Conservation (phyloP, 306 rosid genomes). For the Vicia villosa region DNA sequence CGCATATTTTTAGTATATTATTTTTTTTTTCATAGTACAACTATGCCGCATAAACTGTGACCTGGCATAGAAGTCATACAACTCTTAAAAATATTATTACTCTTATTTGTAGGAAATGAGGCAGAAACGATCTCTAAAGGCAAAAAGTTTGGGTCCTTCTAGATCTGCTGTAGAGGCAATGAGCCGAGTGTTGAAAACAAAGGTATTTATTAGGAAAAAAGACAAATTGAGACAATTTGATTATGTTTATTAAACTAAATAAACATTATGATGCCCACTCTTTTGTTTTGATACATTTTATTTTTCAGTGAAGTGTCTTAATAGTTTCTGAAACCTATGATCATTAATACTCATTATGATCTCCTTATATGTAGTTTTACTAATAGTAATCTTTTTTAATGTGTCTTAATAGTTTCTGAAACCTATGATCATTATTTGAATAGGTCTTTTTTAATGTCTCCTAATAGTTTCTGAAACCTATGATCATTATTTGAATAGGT, state of each 20-base stretch:
- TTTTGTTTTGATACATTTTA: neutral
- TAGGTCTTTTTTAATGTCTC: too few relatives aligned
- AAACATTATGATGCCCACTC: neutral
- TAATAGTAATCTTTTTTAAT: neutral
- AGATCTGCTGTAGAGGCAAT: slow-evolving; percentile 75
- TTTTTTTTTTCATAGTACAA: slow-evolving; percentile 12
- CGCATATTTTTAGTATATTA: neutral
- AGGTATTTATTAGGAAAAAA: slow-evolving; percentile 43
- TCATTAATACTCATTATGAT: neutral
- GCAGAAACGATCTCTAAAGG: slow-evolving; percentile 52
- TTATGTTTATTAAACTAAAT: neutral
- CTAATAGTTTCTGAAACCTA: too few relatives aligned
- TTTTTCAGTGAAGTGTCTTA: neutral
- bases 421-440: too few relatives aligned
- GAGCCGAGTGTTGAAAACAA: slow-evolving; percentile 59
- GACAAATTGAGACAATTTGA: neutral
- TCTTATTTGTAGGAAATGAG: slow-evolving; percentile 50
- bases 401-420: too few relatives aligned
- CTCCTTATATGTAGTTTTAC: neutral
- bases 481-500: too few relatives aligned
- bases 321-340: slow-evolving; percentile 21
- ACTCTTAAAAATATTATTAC: slow-evolving; percentile 4
- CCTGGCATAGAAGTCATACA: neutral
- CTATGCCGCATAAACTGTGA: neutral
- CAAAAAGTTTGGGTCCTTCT: slow-evolving; percentile 55